phyloP scores from a whole-genome alignment of 352 stramenopile genomes.

The Pythium rhizo-oryzae region DNA sequence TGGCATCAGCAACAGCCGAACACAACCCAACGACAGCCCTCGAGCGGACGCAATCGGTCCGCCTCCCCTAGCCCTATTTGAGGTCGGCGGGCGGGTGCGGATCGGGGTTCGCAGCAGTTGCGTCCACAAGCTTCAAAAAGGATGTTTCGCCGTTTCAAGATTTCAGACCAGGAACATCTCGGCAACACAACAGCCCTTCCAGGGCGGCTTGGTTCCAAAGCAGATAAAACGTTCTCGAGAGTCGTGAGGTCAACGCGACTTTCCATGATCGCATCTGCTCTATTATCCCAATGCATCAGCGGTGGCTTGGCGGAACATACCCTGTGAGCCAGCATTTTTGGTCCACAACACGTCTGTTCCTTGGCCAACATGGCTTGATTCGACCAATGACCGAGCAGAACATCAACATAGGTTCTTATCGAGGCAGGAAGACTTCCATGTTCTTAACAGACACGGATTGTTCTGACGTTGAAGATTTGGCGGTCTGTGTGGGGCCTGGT shows the following conservation, averaged over 20 bases:
- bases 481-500: too few relatives aligned
- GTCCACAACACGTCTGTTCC: too few relatives aligned
- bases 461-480: conserved; percentile 16
- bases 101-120: conserved; percentile 1
- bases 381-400: not conserved
- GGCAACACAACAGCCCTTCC: not conserved
- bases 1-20: conserved; percentile 3
- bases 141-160: not conserved
- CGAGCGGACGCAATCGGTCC: conserved; percentile 4
- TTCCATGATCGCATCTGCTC: conserved; percentile 9
- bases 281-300: too few relatives aligned
- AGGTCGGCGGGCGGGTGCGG: not conserved
- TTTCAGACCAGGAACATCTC: not conserved
- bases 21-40: conserved; percentile 8
- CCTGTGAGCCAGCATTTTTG: too few relatives aligned
- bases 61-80: conserved; percentile 13
- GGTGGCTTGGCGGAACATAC: too few relatives aligned
- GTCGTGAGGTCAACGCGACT: not conserved
- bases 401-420: too few relatives aligned
- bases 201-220: not conserved
- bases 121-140: not conserved
- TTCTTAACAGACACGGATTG: conserved; percentile 1
- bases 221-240: not conserved
- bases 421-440: too few relatives aligned
- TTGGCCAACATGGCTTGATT: too few relatives aligned